Evolutionary conservation across 345 rosid species (phyloP).

Genomic region (Toxicodendron radicans): DNA sequence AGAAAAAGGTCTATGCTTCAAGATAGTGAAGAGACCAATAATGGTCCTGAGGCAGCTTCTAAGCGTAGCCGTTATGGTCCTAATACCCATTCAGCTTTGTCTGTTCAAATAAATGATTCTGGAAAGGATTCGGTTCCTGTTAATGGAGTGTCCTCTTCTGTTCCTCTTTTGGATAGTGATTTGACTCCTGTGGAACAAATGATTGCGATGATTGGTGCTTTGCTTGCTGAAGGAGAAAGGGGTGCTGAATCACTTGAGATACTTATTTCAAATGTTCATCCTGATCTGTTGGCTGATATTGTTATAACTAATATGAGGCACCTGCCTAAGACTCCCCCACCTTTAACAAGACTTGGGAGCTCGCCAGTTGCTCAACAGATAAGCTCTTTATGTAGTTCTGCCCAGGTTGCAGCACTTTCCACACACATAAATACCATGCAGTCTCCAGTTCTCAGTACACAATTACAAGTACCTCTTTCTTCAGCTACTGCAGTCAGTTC

Average conservation of each 20-base stretch:
- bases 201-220: slow-evolving; percentile 97
- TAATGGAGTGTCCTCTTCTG: slow-evolving; percentile 55
- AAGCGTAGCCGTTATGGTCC: slow-evolving; percentile 62
- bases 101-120: slow-evolving; percentile 49
- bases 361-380: slow-evolving; percentile 35
- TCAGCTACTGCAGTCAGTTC: slow-evolving; percentile 40
- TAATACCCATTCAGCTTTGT: slow-evolving; percentile 34
- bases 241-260: slow-evolving; percentile 96
- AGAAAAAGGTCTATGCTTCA: slow-evolving; percentile 69
- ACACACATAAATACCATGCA: slow-evolving; percentile 41
- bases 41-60: slow-evolving; percentile 55
- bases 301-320: slow-evolving; percentile 94
- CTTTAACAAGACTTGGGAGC: slow-evolving; percentile 51
- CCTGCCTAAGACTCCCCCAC: slow-evolving; percentile 72
- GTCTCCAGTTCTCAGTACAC: slow-evolving; percentile 45
- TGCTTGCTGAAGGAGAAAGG: slow-evolving; percentile 99
- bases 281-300: slow-evolving; percentile 96
- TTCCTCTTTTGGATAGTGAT: slow-evolving; percentile 57
- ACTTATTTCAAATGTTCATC: slow-evolving; percentile 88
- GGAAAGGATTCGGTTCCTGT: slow-evolving; percentile 46
- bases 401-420: slow-evolving; percentile 43
- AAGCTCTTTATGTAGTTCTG: slow-evolving; percentile 43
- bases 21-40: slow-evolving; percentile 59
- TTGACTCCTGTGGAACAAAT: slow-evolving; percentile 91
- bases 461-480: slow-evolving; percentile 40